Evolutionary conservation across 75 land plant genomes (phyloP).

Genomic region (Pseudotsuga menziesii): DNA sequence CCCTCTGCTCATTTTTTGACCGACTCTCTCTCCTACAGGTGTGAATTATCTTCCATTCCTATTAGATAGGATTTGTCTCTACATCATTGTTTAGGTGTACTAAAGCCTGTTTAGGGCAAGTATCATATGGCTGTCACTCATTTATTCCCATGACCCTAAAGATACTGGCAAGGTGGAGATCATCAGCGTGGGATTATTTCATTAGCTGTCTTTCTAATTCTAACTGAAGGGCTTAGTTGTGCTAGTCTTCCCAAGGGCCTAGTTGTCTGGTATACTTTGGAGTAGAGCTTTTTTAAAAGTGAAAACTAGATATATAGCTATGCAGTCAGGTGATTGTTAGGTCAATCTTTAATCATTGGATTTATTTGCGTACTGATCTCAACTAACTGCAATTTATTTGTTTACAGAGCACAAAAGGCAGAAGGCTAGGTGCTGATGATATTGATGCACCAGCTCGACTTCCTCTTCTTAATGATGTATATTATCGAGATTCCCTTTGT

Average conservation of each 20-base stretch:
- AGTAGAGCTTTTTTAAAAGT: not conserved
- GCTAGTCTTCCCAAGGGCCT: not conserved
- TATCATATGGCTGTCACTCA: too few species aligned
- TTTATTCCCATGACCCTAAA: not conserved
- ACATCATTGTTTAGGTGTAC: too few species aligned
- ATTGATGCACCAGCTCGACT: slow-evolving; percentile 86
- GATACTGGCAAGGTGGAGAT: not conserved
- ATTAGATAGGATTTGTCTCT: too few species aligned
- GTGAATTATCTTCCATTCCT: too few species aligned
- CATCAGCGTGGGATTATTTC: not conserved
- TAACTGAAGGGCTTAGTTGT: not conserved
- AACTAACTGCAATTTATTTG: not conserved
- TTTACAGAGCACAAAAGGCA: slow-evolving; percentile 63
- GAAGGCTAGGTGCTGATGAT: slow-evolving; percentile 78
- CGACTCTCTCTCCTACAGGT: too few species aligned
- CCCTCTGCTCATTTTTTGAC: too few species aligned
- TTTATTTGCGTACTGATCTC: not conserved
- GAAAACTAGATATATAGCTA: not conserved
- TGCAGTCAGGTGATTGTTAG: not conserved
- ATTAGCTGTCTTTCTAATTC: not conserved
- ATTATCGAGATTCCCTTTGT: slow-evolving; percentile 79
- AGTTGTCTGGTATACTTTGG: not conserved
- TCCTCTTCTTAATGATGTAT: slow-evolving; percentile 66
- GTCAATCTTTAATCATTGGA: not conserved
- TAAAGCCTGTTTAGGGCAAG: too few species aligned